Conservation (phyloP, 208 protist genomes). For the Crithidia fasciculata region DNA sequence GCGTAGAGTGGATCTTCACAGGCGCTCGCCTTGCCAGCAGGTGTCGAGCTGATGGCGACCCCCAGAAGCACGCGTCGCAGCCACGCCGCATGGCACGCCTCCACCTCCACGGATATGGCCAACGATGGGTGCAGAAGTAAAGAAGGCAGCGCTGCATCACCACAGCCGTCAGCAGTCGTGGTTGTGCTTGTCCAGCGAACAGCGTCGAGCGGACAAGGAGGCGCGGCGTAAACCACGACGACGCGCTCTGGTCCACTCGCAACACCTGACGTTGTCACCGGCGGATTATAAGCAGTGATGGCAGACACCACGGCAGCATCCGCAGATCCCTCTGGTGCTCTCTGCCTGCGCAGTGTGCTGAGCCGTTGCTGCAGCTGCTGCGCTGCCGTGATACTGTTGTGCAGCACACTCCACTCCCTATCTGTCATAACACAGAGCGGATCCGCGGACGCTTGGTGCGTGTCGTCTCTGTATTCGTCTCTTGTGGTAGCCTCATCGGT, state of each 20-base stretch:
- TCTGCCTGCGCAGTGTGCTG: neutral
- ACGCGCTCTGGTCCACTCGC: neutral
- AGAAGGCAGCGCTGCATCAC: neutral
- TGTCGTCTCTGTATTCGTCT: too few species aligned
- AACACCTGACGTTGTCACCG: neutral
- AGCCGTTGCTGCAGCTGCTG: neutral
- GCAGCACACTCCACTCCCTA: neutral
- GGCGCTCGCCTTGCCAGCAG: neutral
- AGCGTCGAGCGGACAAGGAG: neutral
- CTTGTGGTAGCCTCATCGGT: too few species aligned
- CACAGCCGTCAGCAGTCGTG: neutral
- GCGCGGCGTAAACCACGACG: neutral
- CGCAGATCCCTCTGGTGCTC: too few species aligned
- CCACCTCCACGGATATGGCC: slow-evolving; percentile 25
- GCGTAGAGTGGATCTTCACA: neutral
- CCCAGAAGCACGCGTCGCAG: slow-evolving; percentile 4
- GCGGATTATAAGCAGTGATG: neutral
- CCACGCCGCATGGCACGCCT: slow-evolving; percentile 17
- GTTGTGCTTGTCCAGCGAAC: neutral
- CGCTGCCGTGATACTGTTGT: neutral
- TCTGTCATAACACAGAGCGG: slow-evolving; percentile 1
- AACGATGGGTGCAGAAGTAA: slow-evolving; percentile 13
- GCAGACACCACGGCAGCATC: neutral
- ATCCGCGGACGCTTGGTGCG: neutral
- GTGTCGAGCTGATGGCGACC: neutral